Percentiles rank a stretch among this genome's conserved stretches.
Conservation (phyloP, 352 stramenopile species). For the Phytophthora tentaculata region DNA sequence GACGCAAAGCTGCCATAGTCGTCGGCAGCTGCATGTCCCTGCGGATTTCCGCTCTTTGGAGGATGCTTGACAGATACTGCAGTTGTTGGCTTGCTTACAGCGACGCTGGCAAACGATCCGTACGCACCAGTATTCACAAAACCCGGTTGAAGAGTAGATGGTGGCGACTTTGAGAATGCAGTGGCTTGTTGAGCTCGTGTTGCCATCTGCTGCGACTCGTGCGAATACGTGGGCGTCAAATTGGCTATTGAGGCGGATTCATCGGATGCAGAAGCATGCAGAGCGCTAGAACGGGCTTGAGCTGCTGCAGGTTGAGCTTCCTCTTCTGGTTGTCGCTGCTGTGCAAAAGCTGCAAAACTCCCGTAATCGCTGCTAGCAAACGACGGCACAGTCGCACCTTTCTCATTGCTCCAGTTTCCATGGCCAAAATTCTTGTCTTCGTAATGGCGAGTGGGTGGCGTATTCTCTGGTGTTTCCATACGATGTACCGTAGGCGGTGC, state of each 20-base stretch:
- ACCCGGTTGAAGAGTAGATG: conserved; percentile 3
- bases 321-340: conserved; percentile 23
- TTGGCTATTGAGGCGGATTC: conserved; percentile 35
- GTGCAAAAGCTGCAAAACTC: conserved; percentile 45
- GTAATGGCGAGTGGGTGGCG: background rate
- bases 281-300: background rate
- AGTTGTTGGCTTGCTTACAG: conserved; percentile 29
- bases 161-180: conserved; percentile 27
- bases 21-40: background rate
- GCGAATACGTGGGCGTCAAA: conserved; percentile 29
- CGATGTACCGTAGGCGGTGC: conserved; percentile 30
- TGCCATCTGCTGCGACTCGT: conserved; percentile 34
- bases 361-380: conserved; percentile 52
- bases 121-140: conserved; percentile 27
- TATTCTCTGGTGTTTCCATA: conserved; percentile 5
- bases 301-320: conserved; percentile 8
- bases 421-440: conserved; percentile 4
- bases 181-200: conserved; percentile 16
- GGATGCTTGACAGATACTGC: conserved; percentile 1
- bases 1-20: conserved; percentile 39
- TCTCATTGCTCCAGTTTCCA: background rate
- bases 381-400: background rate
- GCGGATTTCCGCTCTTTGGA: background rate
- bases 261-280: conserved; percentile 5
- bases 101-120: conserved; percentile 37